Percentiles rank a stretch among this genome's conserved stretches.
These are phyloP conservation scores for Hordeum marinum DNA, from an alignment of 176 grass and related monocot genomes.

Conservation along the genomic window DNA sequence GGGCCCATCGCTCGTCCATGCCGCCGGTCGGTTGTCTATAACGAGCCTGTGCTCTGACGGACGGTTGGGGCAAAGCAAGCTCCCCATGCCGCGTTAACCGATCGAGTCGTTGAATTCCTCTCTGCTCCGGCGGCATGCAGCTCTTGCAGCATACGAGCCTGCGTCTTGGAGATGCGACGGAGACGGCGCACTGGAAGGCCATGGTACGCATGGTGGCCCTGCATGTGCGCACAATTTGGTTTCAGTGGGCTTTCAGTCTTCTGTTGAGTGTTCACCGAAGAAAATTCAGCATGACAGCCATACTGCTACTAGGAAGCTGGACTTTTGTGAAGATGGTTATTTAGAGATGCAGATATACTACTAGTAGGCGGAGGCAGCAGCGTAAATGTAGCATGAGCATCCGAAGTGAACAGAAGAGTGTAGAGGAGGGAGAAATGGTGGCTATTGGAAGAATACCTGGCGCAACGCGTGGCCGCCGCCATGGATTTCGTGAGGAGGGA, in stretches of 20 bases:
- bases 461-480: slow-evolving; percentile 2
- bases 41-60: not conserved
- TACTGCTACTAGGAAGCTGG: too few relatives aligned
- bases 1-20: not conserved
- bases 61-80: slow-evolving; percentile 10
- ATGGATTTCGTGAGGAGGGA: not conserved
- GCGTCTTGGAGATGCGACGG: not conserved
- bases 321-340: too few relatives aligned
- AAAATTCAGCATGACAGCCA: too few relatives aligned
- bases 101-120: not conserved
- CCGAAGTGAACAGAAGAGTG: too few relatives aligned
- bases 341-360: too few relatives aligned
- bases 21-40: not conserved
- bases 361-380: too few relatives aligned
- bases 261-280: too few relatives aligned
- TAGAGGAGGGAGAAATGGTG: not conserved
- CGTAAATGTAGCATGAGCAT: too few relatives aligned
- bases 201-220: not conserved
- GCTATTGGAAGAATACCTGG: not conserved
- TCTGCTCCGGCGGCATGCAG: not conserved
- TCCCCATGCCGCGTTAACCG: not conserved
- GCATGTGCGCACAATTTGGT: not conserved
- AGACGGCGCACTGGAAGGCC: not conserved
- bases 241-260: not conserved
- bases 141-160: not conserved